These are phyloP conservation scores for Prunus fruticosa DNA, from an alignment of 306 rosid genomes.

Conservation along the genomic window DNA sequence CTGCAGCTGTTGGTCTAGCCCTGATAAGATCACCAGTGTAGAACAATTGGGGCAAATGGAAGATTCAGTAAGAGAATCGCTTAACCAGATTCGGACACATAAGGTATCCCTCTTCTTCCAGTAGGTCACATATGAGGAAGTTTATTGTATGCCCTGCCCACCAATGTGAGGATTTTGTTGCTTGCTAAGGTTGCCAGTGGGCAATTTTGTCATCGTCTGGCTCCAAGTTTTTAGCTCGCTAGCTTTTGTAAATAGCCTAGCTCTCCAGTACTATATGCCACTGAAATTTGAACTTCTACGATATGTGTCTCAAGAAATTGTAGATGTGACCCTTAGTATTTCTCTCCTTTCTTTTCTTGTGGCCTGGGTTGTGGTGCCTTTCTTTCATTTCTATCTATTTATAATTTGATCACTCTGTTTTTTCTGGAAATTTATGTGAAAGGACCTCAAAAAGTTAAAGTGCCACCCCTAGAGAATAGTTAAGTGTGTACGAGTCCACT, in stretches of 20 bases:
- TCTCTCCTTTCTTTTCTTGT: neutral
- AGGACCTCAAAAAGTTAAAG: neutral
- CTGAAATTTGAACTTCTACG: neutral
- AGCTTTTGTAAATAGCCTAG: neutral
- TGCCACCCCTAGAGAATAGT: neutral
- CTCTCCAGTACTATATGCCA: neutral
- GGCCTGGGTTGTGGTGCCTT: neutral
- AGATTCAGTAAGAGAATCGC: slow-evolving; percentile 69
- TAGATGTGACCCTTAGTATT: neutral
- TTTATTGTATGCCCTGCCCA: neutral
- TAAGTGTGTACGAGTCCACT: neutral
- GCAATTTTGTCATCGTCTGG: neutral
- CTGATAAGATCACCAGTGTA: slow-evolving; percentile 58
- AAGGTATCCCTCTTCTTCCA: slow-evolving; percentile 48
- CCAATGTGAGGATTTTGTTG: neutral
- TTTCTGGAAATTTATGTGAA: neutral
- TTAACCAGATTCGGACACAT: slow-evolving; percentile 53
- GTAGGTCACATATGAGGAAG: slow-evolving; percentile 1
- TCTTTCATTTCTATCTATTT: neutral
- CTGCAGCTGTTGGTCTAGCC: slow-evolving; percentile 62
- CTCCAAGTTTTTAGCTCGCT: slow-evolving; percentile 1
- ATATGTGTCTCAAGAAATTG: neutral
- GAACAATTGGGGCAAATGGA: slow-evolving; percentile 77
- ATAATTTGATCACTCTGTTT: neutral
- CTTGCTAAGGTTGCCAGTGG: neutral